Base-by-base conservation (phyloP, 768 basidiomycete species). In the Hericium erinaceus region DNA sequence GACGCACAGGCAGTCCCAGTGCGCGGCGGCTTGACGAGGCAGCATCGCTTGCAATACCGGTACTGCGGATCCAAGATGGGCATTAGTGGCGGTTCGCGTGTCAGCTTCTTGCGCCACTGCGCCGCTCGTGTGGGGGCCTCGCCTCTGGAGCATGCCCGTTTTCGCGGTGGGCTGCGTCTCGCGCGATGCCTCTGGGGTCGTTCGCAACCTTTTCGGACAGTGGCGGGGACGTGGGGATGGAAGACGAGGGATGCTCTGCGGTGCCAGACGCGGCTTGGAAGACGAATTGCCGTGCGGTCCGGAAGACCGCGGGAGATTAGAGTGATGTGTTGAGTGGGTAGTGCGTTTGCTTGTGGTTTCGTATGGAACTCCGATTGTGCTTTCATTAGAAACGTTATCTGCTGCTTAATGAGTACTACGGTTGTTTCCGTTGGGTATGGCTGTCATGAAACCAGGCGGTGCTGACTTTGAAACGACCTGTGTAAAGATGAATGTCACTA, bases 11-110 rank as follows among this genome's bases (percentile, higher is more conserved):
- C 80, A 66, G 15, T 81, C 75, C 65, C 80, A 85, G 88, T 70
- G 44, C 90, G 70, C 58, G 80, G 77, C 0, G 91, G 91, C 67
- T 91, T 92, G 54, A 87, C 70, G 46, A 91, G 75, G 24, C 71
- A 75, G 59, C 90, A 89, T 9, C 67, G 70, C 3, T 61, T 60
- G 66, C 90, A 92, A 67, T 87, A 92, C 46, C 89, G 74, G 65
- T 83, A 75, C 56, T 81, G 81, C 16, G 85, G 83, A 3, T 75
- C 68, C 37, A 92, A 72, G 2, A 83, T 70, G 1, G 80, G 77
- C 11, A 73, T 72, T 11, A 66, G 64, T 4, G 75, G 69, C 1
- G 76, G 78, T 37, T 67, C 41, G 33, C 68, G 58, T 12, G 67
- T 41, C 16, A 22, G 22, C 2, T 22, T 22, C 22, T 22, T 22